Evolutionary conservation across 306 rosid genomes (phyloP).

Genomic region (Prinsepia uniflora): DNA sequence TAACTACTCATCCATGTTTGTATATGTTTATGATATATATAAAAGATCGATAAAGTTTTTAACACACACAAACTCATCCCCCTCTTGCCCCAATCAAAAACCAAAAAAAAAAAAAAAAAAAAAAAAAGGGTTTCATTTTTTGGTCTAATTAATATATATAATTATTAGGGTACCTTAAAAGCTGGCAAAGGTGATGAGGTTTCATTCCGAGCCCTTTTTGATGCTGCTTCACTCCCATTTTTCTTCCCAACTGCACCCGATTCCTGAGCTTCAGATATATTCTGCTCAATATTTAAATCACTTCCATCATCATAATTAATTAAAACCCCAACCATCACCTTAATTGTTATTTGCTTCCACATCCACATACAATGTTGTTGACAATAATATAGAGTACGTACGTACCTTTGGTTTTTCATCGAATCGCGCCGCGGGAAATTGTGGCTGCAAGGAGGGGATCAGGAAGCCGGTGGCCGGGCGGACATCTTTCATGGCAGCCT

Average conservation of each 20-base stretch:
- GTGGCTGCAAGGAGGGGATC: slow-evolving; percentile 59
- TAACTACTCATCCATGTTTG: slow-evolving; percentile 27
- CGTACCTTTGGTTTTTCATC: slow-evolving; percentile 76
- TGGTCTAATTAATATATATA: background rate
- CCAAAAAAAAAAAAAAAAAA: background rate
- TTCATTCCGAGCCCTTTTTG: slow-evolving; percentile 90
- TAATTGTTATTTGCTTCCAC: background rate
- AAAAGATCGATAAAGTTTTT: slow-evolving; percentile 3
- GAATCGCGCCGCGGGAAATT: slow-evolving; percentile 45
- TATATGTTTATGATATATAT: slow-evolving; percentile 10
- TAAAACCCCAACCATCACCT: slow-evolving; percentile 21
- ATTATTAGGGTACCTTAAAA: slow-evolving; percentile 81
- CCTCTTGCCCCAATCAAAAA: background rate
- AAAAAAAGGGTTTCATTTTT: background rate
- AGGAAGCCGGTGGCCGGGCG: slow-evolving; percentile 44
- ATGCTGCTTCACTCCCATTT: slow-evolving; percentile 65
- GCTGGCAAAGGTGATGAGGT: slow-evolving; percentile 89
- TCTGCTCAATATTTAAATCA: slow-evolving; percentile 45
- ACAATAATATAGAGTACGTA: background rate
- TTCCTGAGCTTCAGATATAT: slow-evolving; percentile 63
- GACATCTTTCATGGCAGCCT: slow-evolving; percentile 56
- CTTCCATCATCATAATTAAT: slow-evolving; percentile 21
- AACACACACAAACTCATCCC: background rate
- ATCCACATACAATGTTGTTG: background rate
- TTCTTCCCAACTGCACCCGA: slow-evolving; percentile 57